Base-by-base conservation (phyloP, 495 filamentous ascomycete species). In the Hyaloscypha finlandica region DNA sequence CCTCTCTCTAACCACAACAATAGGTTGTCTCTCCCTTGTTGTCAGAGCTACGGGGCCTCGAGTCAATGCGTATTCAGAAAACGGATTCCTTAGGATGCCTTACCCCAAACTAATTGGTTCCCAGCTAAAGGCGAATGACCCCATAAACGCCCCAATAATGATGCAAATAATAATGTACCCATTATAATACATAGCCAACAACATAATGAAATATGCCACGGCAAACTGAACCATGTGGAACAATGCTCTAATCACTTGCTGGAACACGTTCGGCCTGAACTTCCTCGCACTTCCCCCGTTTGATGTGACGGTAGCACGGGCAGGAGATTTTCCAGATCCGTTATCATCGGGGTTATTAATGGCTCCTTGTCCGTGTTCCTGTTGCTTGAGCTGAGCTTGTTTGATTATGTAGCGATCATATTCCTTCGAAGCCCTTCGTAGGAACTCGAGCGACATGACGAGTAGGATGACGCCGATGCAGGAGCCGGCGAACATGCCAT, bases 131-230 rank as follows among this genome's bases (percentile, higher is more conserved):
- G 84, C 69, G 62, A 89, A 86, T 37, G 81, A 78, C 0, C 87
- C 88, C 3, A 89, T 57, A 68, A 81, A 89, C 1, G 86, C 84
- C 2, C 87, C 88, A 52, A 90, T 81, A 52, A 90, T 78, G 67
- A 89, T 89, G 66, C 78, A 84, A 31, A 89, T 83, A 59, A 89
- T 86, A 60, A 88, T 80, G 68, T 88, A 90, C 0, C 82, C 71
- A 59, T 76, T 76, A 33, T 74, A 76, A 57, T 74, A 75, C 77
- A 79, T 79, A 33, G 71, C 68, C n/a, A 85, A 77, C 63, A 92
- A 74, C 89, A 92, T 91, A 63, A 92, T 75, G 70, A 91, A 84
- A 71, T 92, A 93, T n/a, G 88, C 89, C 6, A 88, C 82, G 0
- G 85, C 87, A 70, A 92, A 90, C 67, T 90, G 89, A 16, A 85